These are phyloP conservation scores for Wickerhamomyces canadensis DNA, from an alignment of 805 yeast genomes.

Conservation along the genomic window DNA sequence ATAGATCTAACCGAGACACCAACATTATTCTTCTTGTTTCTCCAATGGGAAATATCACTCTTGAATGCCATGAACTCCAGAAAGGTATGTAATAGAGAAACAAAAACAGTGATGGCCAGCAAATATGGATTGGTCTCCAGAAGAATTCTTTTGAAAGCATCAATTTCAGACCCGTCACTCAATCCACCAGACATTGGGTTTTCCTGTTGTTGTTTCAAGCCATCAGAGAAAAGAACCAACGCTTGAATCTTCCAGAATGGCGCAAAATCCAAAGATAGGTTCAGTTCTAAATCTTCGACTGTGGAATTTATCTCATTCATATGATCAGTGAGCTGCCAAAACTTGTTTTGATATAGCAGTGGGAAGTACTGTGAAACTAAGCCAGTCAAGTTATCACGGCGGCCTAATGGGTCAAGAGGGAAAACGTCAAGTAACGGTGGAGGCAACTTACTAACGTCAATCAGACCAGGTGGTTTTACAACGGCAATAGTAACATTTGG, in stretches of 20 bases:
- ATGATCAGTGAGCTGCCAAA: slow-evolving; percentile 34
- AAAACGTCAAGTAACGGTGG: slow-evolving; percentile 21
- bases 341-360: slow-evolving; percentile 30
- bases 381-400: slow-evolving; percentile 27
- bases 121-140: slow-evolving; percentile 33
- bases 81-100: slow-evolving; percentile 31
- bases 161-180: slow-evolving; percentile 29
- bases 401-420: slow-evolving; percentile 22
- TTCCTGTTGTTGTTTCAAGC: slow-evolving; percentile 25
- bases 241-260: slow-evolving; percentile 28
- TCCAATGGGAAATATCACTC: slow-evolving; percentile 37
- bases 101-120: slow-evolving; percentile 27
- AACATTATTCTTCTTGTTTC: slow-evolving; percentile 32
- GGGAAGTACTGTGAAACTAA: slow-evolving; percentile 32
- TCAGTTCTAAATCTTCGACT: slow-evolving; percentile 19
- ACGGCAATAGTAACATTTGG: slow-evolving; percentile 31
- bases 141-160: slow-evolving; percentile 29
- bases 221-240: slow-evolving; percentile 23
- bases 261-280: slow-evolving; percentile 24
- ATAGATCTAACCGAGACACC: slow-evolving; percentile 35
- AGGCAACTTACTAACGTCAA: slow-evolving; percentile 18
- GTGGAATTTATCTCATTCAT: slow-evolving; percentile 28
- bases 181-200: slow-evolving; percentile 20
- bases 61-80: slow-evolving; percentile 37
- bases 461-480: slow-evolving; percentile 17